Percentiles rank a stretch among this genome's conserved stretches.
phyloP scores from a whole-genome alignment of 352 stramenopile genomes.

The Phytophthora cajani region DNA sequence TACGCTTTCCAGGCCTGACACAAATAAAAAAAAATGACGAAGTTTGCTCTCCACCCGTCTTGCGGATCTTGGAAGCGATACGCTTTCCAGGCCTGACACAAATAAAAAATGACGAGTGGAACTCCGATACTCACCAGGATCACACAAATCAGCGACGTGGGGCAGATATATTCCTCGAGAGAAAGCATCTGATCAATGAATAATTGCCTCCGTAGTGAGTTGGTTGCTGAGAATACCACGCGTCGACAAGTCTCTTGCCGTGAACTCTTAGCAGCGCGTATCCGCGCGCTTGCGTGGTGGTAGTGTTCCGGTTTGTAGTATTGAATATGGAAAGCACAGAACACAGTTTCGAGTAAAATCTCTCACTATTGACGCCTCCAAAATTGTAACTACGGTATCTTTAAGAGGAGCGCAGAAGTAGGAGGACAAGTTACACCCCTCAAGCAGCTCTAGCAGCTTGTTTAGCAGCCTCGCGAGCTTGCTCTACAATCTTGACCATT shows the following conservation, averaged over 20 bases:
- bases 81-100: constrained; percentile 4
- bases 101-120: background rate
- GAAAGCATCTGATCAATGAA: constrained; percentile 15
- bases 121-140: constrained; percentile 1
- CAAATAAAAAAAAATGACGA: background rate
- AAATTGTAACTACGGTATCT: too few species aligned
- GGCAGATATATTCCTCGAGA: constrained; percentile 19
- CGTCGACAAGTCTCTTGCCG: background rate
- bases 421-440: too few species aligned
- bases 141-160: constrained; percentile 3
- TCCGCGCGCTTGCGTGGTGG: background rate
- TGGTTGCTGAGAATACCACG: constrained; percentile 14
- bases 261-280: background rate
- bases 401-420: too few species aligned
- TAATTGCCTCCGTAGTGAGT: constrained; percentile 22
- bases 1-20: constrained; percentile 8
- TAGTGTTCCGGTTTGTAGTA: background rate
- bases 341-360: too few species aligned
- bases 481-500: background rate
- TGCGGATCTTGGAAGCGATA: constrained; percentile 13
- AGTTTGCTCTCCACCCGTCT: background rate
- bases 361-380: too few species aligned
- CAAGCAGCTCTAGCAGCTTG: too few species aligned
- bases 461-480: background rate
- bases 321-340: too few species aligned